Evolutionary conservation across 176 grass and related monocot species (phyloP).

Genomic region (Tillandsia fasciculata): DNA sequence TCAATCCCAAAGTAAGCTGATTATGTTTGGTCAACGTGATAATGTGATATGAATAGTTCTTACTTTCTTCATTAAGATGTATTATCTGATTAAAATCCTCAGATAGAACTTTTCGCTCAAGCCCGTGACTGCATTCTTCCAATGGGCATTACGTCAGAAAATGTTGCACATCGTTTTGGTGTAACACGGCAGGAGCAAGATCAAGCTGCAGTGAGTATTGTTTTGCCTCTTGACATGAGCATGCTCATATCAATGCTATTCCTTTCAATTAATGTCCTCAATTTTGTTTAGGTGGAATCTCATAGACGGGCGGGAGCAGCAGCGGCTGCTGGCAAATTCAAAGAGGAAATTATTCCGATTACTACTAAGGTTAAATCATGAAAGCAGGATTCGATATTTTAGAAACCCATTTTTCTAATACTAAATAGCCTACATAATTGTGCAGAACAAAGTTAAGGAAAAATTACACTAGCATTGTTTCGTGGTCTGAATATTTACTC

Average conservation of each 20-base stretch:
- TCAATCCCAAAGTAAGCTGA: constrained; percentile 68
- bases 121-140: constrained; percentile 85
- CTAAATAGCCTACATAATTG: background rate
- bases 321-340: constrained; percentile 69
- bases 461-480: background rate
- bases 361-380: constrained; percentile 46
- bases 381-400: background rate
- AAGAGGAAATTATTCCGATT: constrained; percentile 89
- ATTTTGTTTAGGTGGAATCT: constrained; percentile 70
- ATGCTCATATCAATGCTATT: background rate
- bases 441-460: background rate
- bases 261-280: background rate
- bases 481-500: background rate
- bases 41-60: background rate
- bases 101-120: constrained; percentile 76
- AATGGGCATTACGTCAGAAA: constrained; percentile 93
- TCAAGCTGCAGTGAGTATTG: constrained; percentile 57
- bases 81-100: background rate
- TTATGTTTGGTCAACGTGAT: constrained; percentile 8
- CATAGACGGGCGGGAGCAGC: constrained; percentile 72
- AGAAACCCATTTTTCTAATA: background rate
- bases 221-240: constrained; percentile 14
- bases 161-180: constrained; percentile 75
- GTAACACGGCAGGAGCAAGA: constrained; percentile 82
- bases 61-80: background rate